These are phyloP conservation scores for Leishmania mexicana DNA, from an alignment of 208 protist genomes.

Conservation along the genomic window DNA sequence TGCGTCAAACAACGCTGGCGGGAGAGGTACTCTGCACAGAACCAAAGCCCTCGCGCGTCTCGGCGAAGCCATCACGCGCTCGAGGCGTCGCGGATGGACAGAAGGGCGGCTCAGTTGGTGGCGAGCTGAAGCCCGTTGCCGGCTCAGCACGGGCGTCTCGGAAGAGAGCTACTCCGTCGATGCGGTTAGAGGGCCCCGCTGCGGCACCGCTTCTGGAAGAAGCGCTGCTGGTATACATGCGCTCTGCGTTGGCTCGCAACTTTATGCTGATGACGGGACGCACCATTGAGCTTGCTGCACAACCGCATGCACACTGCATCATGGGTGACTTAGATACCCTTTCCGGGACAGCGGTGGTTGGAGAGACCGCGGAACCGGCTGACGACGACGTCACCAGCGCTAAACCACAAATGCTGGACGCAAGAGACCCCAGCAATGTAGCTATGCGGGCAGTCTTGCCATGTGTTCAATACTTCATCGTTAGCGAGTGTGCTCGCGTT, in stretches of 20 bases:
- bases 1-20: constrained; percentile 15
- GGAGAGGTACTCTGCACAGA: constrained; percentile 9
- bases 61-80: neutral
- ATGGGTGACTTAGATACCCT: neutral
- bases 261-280: neutral
- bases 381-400: neutral
- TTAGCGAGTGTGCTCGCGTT: constrained; percentile 39
- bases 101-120: neutral
- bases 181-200: neutral
- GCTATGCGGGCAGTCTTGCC: constrained; percentile 19
- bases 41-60: neutral
- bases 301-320: neutral
- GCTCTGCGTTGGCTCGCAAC: constrained; percentile 6
- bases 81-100: neutral
- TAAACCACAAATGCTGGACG: neutral
- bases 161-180: neutral
- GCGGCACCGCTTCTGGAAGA: constrained; percentile 10
- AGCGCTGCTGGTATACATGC: constrained; percentile 13
- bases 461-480: constrained; percentile 41
- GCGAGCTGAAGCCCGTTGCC: neutral
- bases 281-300: neutral
- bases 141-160: neutral
- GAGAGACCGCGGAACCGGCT: neutral
- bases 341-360: neutral
- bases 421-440: neutral